These are phyloP conservation scores for Ascochyta fabae DNA, from an alignment of 2,329 filamentous ascomycete species.

Conservation along the genomic window DNA sequence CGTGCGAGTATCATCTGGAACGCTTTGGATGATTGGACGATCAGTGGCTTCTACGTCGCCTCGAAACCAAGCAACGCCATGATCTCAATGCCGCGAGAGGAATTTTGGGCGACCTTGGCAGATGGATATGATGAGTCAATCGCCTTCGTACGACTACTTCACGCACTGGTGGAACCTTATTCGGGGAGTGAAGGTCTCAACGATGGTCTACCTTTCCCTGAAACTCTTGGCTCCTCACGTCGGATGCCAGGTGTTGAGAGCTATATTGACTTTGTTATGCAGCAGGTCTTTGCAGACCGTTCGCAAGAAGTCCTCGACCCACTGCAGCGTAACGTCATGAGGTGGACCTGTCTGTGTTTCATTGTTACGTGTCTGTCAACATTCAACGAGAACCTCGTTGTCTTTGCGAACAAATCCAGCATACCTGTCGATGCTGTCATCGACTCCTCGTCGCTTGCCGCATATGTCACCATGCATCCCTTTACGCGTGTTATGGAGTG, in stretches of 20 bases:
- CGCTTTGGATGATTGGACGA: constrained; percentile 78
- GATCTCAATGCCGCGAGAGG: constrained; percentile 34
- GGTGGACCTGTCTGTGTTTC: constrained; percentile 83
- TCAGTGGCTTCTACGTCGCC: constrained; percentile 42
- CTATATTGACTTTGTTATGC: constrained; percentile 90
- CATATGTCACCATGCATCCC: constrained; percentile 87
- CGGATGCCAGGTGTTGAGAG: constrained; percentile 87
- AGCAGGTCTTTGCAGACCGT: constrained; percentile 74
- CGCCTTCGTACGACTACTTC: constrained; percentile 80
- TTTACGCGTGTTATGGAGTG: constrained; percentile 97
- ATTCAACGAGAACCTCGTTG: constrained; percentile 93
- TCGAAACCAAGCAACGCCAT: constrained; percentile 40
- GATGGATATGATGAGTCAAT: constrained; percentile 84
- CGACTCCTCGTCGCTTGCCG: constrained; percentile 73
- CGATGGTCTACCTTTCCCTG: constrained; percentile 84
- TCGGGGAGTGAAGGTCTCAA: constrained; percentile 67
- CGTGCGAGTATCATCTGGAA: constrained; percentile 80
- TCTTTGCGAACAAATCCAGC: constrained; percentile 80
- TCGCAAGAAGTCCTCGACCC: constrained; percentile 67
- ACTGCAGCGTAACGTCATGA: constrained; percentile 74
- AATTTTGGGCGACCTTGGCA: constrained; percentile 75
- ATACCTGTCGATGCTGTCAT: constrained; percentile 78
- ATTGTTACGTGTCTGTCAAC: constrained; percentile 77
- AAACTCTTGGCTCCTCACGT: constrained; percentile 77
- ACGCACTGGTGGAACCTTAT: constrained; percentile 72